Conservation (phyloP, 2,329 filamentous ascomycete genomes). For the Parascedosporium putredinis region DNA sequence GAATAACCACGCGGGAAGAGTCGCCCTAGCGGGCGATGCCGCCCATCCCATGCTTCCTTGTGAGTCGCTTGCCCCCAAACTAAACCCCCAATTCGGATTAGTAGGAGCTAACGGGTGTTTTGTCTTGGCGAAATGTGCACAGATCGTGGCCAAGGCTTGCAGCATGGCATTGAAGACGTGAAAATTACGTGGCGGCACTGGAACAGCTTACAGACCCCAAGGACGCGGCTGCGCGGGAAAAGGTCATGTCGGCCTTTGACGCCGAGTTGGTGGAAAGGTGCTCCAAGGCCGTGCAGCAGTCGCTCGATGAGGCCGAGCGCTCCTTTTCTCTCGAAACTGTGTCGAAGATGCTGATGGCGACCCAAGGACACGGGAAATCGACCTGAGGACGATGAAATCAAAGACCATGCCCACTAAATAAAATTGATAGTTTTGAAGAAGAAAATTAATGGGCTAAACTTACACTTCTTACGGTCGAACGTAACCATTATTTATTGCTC, state of each 20-base stretch:
- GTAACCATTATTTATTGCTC: no score
- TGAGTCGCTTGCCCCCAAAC: constrained; percentile 12
- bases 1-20: constrained; percentile 20
- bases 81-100: neutral
- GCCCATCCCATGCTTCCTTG: constrained; percentile 34
- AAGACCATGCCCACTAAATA: neutral
- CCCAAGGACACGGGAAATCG: constrained; percentile 16
- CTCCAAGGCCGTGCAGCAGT: constrained; percentile 22
- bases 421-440: neutral
- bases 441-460: neutral
- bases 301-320: constrained; percentile 21
- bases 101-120: neutral
- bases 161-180: constrained; percentile 31
- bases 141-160: constrained; percentile 34
- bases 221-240: constrained; percentile 10
- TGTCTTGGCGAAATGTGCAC: neutral
- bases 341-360: constrained; percentile 23
- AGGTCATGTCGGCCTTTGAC: constrained; percentile 19
- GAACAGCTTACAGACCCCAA: constrained; percentile 12
- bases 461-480: no score
- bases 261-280: constrained; percentile 23
- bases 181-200: constrained; percentile 25
- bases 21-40: constrained; percentile 29
- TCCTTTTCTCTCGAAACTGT: constrained; percentile 19
- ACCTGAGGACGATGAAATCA: constrained; percentile 9